Evolutionary conservation across 495 filamentous ascomycete genomes (phyloP), one percentile per base, ranked within the genome.

Genomic region (Penicillium angulare): DNA sequence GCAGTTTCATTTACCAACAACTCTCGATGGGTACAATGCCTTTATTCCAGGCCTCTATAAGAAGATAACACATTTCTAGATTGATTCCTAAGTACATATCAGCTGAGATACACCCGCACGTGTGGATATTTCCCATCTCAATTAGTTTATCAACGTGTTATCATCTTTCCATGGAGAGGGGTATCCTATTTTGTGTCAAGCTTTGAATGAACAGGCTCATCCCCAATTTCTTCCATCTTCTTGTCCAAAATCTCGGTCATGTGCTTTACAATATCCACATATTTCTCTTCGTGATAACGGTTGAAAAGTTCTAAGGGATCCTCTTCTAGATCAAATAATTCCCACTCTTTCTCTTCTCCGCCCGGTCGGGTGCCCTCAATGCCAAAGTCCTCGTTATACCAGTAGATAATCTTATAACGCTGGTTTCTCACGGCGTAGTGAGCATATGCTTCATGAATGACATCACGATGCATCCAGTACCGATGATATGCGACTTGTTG

Each of bases 251-350:
- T 27, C 7, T 20, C 33, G 1, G 61, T 73, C 72, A 75, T 73
- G 13, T 55, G 35, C 44, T 53, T 47, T 6, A 68, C 61, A 3
- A 69, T 60, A 4, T 69, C 64, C 3, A 17, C 18, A 56, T 75
- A 74, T 29, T 55, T 55, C 1, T 42, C 23, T 2, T 73, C 63
- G 26, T 62, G 17, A 36, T 70, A 73, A 16, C 60, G 59, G 49
- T 77, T 77, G 34, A 77, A 74, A 21, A 77, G 50, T 53, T 77
- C 71, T 32, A 75, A 51, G 9, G 72, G 71, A 56, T 75, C 73
- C 43, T 71, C 58, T 12, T 68, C 44, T 35, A 66, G 65, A 43
- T 76, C 73, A 55, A 76, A 76, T 18, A 76, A 41, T 46, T 76
- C 73, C 73, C 73, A 76, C 55, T 73, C 68, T 38, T 65, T 61